Evolutionary conservation across 352 stramenopile genomes (phyloP), one percentile per base, ranked within the genome.

Genomic region (Pythium guiyangense): DNA sequence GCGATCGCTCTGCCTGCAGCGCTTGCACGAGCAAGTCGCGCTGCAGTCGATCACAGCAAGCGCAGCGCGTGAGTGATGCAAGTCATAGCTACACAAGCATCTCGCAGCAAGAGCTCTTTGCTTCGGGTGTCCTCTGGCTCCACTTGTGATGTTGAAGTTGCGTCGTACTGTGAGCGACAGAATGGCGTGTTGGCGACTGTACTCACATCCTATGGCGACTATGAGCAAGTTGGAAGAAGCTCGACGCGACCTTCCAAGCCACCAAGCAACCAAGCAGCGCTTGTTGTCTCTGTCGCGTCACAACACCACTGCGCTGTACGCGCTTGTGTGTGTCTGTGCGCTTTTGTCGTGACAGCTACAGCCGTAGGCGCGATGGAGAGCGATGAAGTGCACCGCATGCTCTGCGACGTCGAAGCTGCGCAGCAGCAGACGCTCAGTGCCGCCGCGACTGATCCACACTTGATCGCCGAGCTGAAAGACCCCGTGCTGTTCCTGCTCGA

Each of bases 401-500:
- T 85, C 37, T 52, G 29, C 18, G 70, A 81, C 17, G 67, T 72
- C 35, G 70, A 85, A 57, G 63, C 57, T 15, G 49, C 63, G 43
- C 72, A 85, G 54, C 61, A 58, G 40, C 74, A 69, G 52, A 61
- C 64, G 25, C 62, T 80, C 40, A 52, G 60, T 37, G 55, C 67
- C 25, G 45, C 73, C 9, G 40, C 58, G 4, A 63, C 70, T 27
- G 60, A 69, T 14, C 55, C 60, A 31, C 44, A 52, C 26, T 58
- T 69, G 18, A 48, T 80, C 6, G 29, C 57, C 15, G 60, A 51
- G 18, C 62, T 85, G 39, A 80, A 80, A 49, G 72, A 77, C 52
- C 57, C 74, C 0, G 62, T 82, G 17, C 40, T 82, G 35, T 70
- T 85, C 56, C 57, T 85, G 35, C 62, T 85, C 29, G 70, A 83